These are phyloP conservation scores for Trichomonascaceae sp. DNA, from an alignment of 1,139 yeast genomes.

Conservation along the genomic window DNA sequence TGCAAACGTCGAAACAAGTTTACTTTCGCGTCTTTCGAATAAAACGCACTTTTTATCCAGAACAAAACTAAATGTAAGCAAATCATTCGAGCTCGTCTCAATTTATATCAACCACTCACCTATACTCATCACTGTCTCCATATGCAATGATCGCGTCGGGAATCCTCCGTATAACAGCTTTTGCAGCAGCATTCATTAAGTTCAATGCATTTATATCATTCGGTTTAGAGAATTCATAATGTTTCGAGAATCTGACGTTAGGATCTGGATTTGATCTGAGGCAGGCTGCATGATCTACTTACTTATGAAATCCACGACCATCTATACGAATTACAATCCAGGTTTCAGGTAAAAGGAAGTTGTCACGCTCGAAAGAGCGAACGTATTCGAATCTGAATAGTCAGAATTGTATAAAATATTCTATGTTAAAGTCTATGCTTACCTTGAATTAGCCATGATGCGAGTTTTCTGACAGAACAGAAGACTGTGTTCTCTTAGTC, in stretches of 20 bases:
- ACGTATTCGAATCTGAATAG: constrained; percentile 80
- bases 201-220: constrained; percentile 71
- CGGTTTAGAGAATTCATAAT: constrained; percentile 76
- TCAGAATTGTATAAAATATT: constrained; percentile 25
- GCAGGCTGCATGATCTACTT: constrained; percentile 4
- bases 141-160: constrained; percentile 77
- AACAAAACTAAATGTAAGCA: constrained; percentile 41
- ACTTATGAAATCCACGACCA: constrained; percentile 87
- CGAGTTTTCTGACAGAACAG: background rate
- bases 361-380: constrained; percentile 69
- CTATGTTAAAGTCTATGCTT: background rate
- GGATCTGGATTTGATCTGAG: background rate
- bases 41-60: constrained; percentile 54
- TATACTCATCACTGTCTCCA: constrained; percentile 95
- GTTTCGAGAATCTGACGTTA: constrained; percentile 47
- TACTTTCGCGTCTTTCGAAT: constrained; percentile 76
- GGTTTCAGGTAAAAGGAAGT: constrained; percentile 67
- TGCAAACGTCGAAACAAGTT: constrained; percentile 73
- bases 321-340: constrained; percentile 82
- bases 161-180: constrained; percentile 51
- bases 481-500: no score
- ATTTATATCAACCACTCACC: constrained; percentile 26
- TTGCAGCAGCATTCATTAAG: constrained; percentile 80
- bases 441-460: constrained; percentile 24
- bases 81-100: no score